Evolutionary conservation across 1,139 yeast genomes (phyloP).

Genomic region (Taphrina communis): DNA sequence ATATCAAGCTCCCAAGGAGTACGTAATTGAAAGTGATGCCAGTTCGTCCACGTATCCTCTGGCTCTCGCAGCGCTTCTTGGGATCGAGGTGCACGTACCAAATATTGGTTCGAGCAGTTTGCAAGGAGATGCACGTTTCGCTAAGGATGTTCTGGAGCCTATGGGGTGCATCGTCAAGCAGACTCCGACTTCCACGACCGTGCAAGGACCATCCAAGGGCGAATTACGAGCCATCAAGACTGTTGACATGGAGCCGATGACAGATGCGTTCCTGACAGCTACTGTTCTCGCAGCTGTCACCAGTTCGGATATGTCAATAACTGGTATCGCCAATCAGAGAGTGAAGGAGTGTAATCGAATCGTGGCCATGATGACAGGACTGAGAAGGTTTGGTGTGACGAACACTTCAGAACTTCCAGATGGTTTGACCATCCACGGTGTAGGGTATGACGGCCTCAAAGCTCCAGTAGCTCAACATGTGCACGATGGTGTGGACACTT

Average conservation of each 20-base stretch:
- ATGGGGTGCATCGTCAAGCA: conserved; percentile 94
- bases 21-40: conserved; percentile 96
- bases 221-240: conserved; percentile 68
- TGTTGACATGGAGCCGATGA: conserved; percentile 99
- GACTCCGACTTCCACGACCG: conserved; percentile 84
- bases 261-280: conserved; percentile 97
- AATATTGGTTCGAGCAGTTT: conserved; percentile 89
- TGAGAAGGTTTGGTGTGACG: conserved; percentile 85
- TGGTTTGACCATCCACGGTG: conserved; percentile 85
- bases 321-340: conserved; percentile 97
- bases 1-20: conserved; percentile 79
- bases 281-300: conserved; percentile 96
- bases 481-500: conserved; percentile 66
- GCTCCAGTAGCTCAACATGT: conserved; percentile 50
- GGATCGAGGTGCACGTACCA: conserved; percentile 89
- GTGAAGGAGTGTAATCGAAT: conserved; percentile 97
- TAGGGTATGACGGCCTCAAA: conserved; percentile 50
- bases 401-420: conserved; percentile 81
- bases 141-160: conserved; percentile 86
- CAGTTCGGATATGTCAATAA: conserved; percentile 57
- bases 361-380: conserved; percentile 87
- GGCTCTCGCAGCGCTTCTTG: conserved; percentile 98
- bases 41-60: conserved; percentile 97
- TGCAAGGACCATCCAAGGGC: conserved; percentile 82
- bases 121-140: conserved; percentile 98